These are phyloP conservation scores for Cladophialophora immunda DNA, from an alignment of 2,329 filamentous ascomycete genomes.

Conservation along the genomic window DNA sequence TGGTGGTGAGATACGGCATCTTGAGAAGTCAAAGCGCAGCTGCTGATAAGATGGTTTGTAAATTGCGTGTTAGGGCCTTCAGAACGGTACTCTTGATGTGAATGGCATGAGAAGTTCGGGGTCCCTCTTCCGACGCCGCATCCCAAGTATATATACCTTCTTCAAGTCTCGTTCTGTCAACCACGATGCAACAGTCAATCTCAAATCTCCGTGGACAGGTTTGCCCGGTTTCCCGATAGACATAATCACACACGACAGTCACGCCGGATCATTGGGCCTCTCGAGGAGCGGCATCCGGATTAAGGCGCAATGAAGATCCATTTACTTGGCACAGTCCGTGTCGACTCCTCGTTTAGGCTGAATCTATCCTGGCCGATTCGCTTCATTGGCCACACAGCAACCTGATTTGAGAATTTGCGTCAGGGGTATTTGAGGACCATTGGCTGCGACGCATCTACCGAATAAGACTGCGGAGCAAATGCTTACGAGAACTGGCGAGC, in stretches of 20 bases:
- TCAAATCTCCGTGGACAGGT: not conserved
- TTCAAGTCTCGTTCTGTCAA: not conserved
- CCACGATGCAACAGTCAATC: not conserved
- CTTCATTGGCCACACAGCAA: not conserved
- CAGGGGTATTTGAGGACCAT: not conserved
- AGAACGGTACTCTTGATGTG: not conserved
- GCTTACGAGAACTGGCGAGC: no score
- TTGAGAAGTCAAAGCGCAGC: not conserved
- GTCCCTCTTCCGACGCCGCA: not conserved
- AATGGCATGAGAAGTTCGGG: not conserved
- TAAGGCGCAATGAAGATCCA: slow-evolving; percentile 1
- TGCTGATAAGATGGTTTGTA: not conserved
- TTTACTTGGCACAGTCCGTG: not conserved
- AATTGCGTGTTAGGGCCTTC: not conserved
- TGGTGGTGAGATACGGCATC: slow-evolving; percentile 48
- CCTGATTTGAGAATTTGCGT: not conserved
- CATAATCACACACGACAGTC: not conserved
- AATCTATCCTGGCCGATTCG: not conserved
- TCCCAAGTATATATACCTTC: not conserved
- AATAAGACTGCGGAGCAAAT: not conserved
- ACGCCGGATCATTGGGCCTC: not conserved
- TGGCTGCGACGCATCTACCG: not conserved
- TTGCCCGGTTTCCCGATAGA: not conserved
- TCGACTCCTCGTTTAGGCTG: not conserved
- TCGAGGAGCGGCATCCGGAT: not conserved